Evolutionary conservation across 768 basidiomycete species (phyloP), one percentile per base, ranked within the genome.

Genomic region (Leccinum disarticulatum): DNA sequence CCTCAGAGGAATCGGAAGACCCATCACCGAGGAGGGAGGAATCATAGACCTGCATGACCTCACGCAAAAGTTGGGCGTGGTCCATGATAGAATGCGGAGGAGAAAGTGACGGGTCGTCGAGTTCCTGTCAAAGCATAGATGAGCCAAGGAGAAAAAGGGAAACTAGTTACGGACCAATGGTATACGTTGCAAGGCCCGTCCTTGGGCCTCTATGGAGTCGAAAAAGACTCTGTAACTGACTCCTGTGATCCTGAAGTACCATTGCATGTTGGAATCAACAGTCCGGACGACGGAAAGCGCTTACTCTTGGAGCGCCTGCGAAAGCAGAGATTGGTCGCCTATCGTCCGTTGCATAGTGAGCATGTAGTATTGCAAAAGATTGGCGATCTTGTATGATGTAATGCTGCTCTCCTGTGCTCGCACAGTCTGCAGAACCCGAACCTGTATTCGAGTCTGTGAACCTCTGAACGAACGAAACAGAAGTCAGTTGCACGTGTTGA

Each of bases 351-450:
- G 82, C 94, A 99, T 97, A 5, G 95, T 98, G 33, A 94, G 73
- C 69, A 88, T 77, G 72, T 98, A 99, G 70, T 98, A 99, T 64
- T 96, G 93, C 9, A 99, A 75, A n/a, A 98, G 79, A 66, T 96
- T 98, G 51, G 93, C 88, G 54, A 98, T 87, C 72, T 93, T 95
- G 77, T 94, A 99, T 0, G 91, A 86, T 49, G 89, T 84, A 59
- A 98, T 93, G 60, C 90, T 88, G 65, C 92, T 95, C 73, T 98
- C 96, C 70, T 99, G 96, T 1, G 90, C 91, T 47, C 90, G 85
- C 33, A 97, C 85, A 3, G 95, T 97, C 71, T 98, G 95, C 67
- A 91, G 86, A n/a, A 98, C 89, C 28, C 96, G 86, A 35, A 90
- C 78, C 91, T 95, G 64, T 6, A 55, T 47, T 30, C 3, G 13